These are phyloP conservation scores for Cladosporium sp. DNA, from an alignment of 2,329 filamentous ascomycete species.

Conservation along the genomic window DNA sequence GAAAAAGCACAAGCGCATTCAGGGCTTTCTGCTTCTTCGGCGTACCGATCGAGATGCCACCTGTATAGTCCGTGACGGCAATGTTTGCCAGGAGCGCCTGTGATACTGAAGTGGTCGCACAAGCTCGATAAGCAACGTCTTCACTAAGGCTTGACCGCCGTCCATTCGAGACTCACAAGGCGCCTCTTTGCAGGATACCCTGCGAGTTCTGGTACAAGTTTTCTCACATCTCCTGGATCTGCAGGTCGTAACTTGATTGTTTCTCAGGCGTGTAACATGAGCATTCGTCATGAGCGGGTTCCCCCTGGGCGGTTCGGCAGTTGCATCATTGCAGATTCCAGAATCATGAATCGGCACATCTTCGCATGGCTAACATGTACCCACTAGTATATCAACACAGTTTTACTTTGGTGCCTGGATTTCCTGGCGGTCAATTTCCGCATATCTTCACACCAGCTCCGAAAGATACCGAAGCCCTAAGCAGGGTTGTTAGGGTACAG, in stretches of 20 bases:
- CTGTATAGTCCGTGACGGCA: background rate
- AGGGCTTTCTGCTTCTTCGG: background rate
- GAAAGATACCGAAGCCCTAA: conserved; percentile 7
- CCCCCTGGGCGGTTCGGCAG: background rate
- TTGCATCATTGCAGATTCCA: background rate
- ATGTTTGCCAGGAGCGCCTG: background rate
- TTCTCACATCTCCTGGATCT: background rate
- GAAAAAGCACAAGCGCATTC: background rate
- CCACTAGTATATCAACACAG: background rate
- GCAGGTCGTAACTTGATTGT: background rate
- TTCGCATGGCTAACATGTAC: background rate
- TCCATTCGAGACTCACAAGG: background rate
- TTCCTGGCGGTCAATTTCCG: background rate
- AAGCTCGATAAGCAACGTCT: background rate
- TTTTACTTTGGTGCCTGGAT: background rate
- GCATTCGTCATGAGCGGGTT: background rate
- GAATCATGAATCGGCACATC: background rate
- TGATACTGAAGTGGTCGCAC: background rate
- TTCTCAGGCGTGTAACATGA: background rate
- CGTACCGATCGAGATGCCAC: background rate
- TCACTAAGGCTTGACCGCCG: background rate
- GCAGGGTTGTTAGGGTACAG: background rate
- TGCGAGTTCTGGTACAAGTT: background rate
- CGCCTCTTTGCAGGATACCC: background rate
- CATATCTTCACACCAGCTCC: background rate